A percentile compares a stretch with the other conserved stretches of the same genome.
Conservation (phyloP, 139 green algal genomes). For the Coelastrella sp. region DNA sequence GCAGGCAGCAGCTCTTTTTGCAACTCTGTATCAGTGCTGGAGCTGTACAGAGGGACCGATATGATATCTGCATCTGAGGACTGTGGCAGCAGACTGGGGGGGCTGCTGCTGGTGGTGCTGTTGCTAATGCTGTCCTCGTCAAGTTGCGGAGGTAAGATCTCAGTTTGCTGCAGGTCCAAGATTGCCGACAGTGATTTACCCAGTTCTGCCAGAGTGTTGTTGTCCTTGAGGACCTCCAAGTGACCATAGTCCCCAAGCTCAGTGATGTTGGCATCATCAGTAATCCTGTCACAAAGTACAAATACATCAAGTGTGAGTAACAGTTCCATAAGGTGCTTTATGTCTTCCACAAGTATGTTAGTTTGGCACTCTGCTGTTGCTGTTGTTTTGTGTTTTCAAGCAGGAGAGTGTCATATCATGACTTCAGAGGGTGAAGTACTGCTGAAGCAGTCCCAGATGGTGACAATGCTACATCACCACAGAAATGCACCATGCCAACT, state of each 20-base stretch:
- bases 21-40: background rate
- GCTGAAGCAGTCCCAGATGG: background rate
- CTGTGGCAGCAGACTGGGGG: background rate
- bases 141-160: background rate
- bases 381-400: background rate
- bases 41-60: background rate
- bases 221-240: constrained; percentile 28
- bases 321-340: background rate
- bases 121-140: background rate
- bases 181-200: background rate
- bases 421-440: background rate
- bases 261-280: constrained; percentile 31
- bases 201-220: background rate
- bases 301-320: background rate
- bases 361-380: constrained; percentile 1
- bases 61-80: background rate
- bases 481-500: background rate
- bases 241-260: constrained; percentile 32
- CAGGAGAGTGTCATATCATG: background rate
- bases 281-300: constrained; percentile 18
- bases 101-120: background rate
- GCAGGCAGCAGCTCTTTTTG: background rate
- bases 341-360: background rate
- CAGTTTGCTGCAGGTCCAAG: background rate
- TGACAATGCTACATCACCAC: too few species aligned